These are phyloP conservation scores for Schwanniomyces sp. DNA, from an alignment of 805 yeast species.

Conservation along the genomic window DNA sequence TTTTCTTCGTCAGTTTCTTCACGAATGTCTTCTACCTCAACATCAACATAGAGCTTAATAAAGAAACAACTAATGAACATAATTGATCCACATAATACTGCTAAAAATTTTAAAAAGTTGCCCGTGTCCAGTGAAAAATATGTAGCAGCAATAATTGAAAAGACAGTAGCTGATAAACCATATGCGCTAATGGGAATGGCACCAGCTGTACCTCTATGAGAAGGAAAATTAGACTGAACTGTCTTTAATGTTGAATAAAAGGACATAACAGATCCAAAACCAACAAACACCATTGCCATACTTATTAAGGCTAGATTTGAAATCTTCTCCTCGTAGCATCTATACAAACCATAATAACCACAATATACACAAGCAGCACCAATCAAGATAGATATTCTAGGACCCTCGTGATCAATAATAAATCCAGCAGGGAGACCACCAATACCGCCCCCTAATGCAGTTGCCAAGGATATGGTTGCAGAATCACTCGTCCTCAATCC, in stretches of 20 bases:
- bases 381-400: constrained; percentile 48
- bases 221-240: constrained; percentile 65
- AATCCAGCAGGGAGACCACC: constrained; percentile 75
- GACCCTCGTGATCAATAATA: constrained; percentile 61
- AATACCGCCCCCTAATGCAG: constrained; percentile 63
- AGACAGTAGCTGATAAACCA: constrained; percentile 70
- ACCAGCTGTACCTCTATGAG: constrained; percentile 68
- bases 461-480: constrained; percentile 61
- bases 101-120: constrained; percentile 55
- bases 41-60: constrained; percentile 35
- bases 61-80: constrained; percentile 48
- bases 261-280: constrained; percentile 65
- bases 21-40: constrained; percentile 14
- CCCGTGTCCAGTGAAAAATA: constrained; percentile 54
- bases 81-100: constrained; percentile 49
- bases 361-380: constrained; percentile 56
- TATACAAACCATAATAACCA: constrained; percentile 54
- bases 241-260: constrained; percentile 59
- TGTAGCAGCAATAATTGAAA: constrained; percentile 55
- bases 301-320: constrained; percentile 44
- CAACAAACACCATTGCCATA: constrained; percentile 51
- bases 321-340: constrained; percentile 42
- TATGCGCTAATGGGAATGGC: constrained; percentile 67
- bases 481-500: constrained; percentile 60
- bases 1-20: constrained; percentile 5